phyloP scores from a whole-genome alignment of 208 protist genomes.

The Acanthamoeba castellanii region DNA sequence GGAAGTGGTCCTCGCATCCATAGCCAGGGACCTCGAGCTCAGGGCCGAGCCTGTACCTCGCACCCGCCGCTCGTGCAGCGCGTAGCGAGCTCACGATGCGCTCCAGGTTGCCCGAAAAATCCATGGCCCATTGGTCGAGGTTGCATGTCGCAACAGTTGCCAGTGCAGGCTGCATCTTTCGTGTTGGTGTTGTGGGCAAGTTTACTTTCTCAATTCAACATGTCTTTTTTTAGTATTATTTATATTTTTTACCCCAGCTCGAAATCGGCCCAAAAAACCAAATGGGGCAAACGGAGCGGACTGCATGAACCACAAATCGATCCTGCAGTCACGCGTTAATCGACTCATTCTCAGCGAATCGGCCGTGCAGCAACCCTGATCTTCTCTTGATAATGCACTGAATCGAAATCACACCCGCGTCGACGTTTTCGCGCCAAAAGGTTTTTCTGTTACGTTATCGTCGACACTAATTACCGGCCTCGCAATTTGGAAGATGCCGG shows the following conservation, averaged over 20 bases:
- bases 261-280: background rate
- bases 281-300: background rate
- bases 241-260: background rate
- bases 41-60: slow-evolving; percentile 37
- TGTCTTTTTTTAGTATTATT: background rate
- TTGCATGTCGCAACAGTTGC: slow-evolving; percentile 91
- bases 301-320: too few relatives aligned
- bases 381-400: too few relatives aligned
- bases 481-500: background rate
- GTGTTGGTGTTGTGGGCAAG: background rate
- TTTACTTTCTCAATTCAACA: too few relatives aligned
- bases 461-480: background rate
- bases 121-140: slow-evolving; percentile 93
- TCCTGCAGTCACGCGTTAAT: too few relatives aligned
- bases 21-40: slow-evolving; percentile 88
- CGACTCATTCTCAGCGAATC: too few relatives aligned
- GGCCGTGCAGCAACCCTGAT: too few relatives aligned
- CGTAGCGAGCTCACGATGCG: slow-evolving; percentile 87
- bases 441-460: background rate
- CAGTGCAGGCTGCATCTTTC: slow-evolving; percentile 31
- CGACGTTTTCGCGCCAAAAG: too few relatives aligned
- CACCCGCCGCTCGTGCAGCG: slow-evolving; percentile 83
- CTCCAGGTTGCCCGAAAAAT: slow-evolving; percentile 91
- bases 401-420: too few relatives aligned
- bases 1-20: slow-evolving; percentile 93